Conservation (phyloP, 2,329 filamentous ascomycete species). For the Fusarium illudens region DNA sequence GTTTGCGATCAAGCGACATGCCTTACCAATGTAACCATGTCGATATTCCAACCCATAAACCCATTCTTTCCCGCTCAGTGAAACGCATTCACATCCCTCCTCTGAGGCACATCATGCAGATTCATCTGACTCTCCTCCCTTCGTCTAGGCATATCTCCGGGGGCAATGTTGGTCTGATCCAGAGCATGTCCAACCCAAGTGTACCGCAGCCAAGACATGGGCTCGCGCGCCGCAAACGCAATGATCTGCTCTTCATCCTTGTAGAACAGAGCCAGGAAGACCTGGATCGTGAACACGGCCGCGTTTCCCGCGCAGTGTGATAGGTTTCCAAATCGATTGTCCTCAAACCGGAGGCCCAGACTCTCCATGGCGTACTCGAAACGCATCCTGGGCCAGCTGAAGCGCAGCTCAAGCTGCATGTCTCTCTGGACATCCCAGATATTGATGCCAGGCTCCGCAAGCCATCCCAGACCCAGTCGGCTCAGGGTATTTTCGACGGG, state of each 20-base stretch:
- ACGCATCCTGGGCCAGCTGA: background rate
- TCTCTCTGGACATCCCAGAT: conserved; percentile 18
- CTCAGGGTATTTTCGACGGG: background rate
- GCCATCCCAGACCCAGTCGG: conserved; percentile 11
- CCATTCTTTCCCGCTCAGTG: background rate
- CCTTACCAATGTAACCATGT: background rate
- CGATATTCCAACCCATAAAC: background rate
- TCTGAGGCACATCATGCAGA: conserved; percentile 13
- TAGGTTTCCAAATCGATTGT: conserved; percentile 27
- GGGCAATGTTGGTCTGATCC: conserved; percentile 27
- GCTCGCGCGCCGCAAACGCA: conserved; percentile 3
- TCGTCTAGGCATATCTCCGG: background rate
- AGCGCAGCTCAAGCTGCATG: conserved; percentile 6
- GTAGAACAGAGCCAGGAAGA: conserved; percentile 21
- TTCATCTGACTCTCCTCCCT: conserved; percentile 23
- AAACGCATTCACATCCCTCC: conserved; percentile 13
- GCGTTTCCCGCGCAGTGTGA: conserved; percentile 20
- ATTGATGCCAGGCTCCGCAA: background rate
- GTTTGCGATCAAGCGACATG: background rate
- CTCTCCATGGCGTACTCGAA: conserved; percentile 26
- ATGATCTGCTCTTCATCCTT: conserved; percentile 2
- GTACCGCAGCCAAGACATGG: conserved; percentile 24
- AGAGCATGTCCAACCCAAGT: conserved; percentile 33
- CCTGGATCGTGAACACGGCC: conserved; percentile 21
- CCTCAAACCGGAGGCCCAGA: conserved; percentile 25